Evolutionary conservation across 1,284 basidiomycete species (phyloP), one percentile per base, ranked within the genome.

Genomic region (Puccinia hordei): DNA sequence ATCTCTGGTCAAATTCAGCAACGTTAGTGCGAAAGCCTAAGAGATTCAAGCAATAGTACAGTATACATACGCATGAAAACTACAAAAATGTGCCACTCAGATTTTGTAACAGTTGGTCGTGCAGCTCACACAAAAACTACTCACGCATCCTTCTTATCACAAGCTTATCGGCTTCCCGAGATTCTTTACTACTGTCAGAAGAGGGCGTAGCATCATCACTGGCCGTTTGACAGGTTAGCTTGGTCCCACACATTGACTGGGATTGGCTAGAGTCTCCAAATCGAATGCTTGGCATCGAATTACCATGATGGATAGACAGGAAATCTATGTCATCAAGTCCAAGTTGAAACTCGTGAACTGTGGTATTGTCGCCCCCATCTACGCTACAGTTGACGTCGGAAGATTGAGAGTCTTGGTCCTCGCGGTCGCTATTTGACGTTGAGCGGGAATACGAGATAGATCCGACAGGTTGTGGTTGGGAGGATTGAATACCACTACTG

Each of bases 231-330:
- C 55, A 24, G 9, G 33, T n/a, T 41, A 38, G 35, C 13, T 59
- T 49, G 10, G 24, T n/a, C 30, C 57, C 41, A 15, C 75, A 38
- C 38, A 46, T 51, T 27, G 75, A 78, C 65, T 44, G 46, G 12
- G 75, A 78, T 41, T 53, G 66, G 30, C 75, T 66, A 24, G 63
- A 44, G 57, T 78, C 75, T 44, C 49, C 75, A 53, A 78, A 78
- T n/a, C 75, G 63, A 46, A 78, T 78, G 49, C 75, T 78, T 41
- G 75, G 75, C 63, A 78, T 66, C 33, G 75, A 78, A 57, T 19
- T 35, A 33, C 68, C 75, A 57, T 59, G 63, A 59, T 38, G 49
- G 53, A 57, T 68, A 27, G 63, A 78, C 27, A 78, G 57, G 44
- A 78, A 78, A 27, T 78, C 75, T 65, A 69, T 44, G 27, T 78